Evolutionary conservation across 2,329 filamentous ascomycete species (phyloP), one percentile per base, ranked within the genome.

Genomic region (Monosporascus sp.): DNA sequence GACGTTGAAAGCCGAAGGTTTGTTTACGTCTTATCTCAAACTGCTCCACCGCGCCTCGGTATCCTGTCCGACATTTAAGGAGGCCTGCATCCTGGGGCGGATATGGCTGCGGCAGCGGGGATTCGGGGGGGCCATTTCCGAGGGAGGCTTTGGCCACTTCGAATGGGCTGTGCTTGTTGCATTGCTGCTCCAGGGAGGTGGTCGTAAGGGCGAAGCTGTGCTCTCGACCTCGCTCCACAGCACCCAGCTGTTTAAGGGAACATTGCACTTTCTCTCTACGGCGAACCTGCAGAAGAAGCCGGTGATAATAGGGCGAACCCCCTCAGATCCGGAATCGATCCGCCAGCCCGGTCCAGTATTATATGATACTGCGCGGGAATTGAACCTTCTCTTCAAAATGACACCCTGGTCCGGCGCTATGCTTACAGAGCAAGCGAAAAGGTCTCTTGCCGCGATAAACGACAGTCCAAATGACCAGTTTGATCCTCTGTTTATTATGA

Each of bases 341-440:
- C 70, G 71, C 57, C 73, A 77, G 69, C 68, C 52, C 22, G 72
- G 76, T 0, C 92, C 94, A 1, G 78, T 92, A 31, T 75, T 97
- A 48, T 96, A 89, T 65, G 93, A 97, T 67, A 82, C 84, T 0
- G 75, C 77, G 24, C 81, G 88, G 57, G 82, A 85, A 31, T 75
- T 95, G 52, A 99, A 99, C 61, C 65, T 97, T 20, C 74, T 96
- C 6, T 97, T 87, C 74, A 97, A 96, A 70, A 96, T 97, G 88
- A 88, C 85, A 0, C 72, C 83, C 15, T 96, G 88, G 87, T 94
- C 92, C 8, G 95, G 92, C 60, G 74, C 74, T 24, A 70, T 87
- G 53, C 77, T 99, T 44, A 85, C 85, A 47, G 80, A 86, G 51
- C 86, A 96, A 66, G 91, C 93, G 41, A 83, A 78, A 57, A 78